A percentile compares a stretch with the other conserved stretches of the same genome.
phyloP scores from a whole-genome alignment of 2,329 filamentous ascomycete species.

The Verticillium klebahnii region DNA sequence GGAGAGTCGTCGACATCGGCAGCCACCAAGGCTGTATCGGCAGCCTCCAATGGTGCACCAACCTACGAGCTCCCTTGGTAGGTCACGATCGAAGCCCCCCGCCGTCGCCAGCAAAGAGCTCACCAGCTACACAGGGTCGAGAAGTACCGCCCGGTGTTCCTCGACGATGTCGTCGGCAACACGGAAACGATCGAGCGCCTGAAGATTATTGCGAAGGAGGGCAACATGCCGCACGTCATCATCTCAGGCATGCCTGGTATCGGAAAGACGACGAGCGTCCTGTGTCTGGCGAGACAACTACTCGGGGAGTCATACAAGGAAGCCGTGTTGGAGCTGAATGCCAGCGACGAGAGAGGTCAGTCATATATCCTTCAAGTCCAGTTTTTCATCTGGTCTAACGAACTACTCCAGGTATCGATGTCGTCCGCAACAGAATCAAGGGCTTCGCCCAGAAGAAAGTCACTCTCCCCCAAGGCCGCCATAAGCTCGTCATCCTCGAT shows the following conservation, averaged over 20 bases:
- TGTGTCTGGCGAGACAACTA: conserved; percentile 88
- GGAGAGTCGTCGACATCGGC: conserved; percentile 60
- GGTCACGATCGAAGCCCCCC: conserved; percentile 10
- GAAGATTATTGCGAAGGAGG: conserved; percentile 97
- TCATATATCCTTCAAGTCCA: background rate
- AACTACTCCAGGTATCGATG: conserved; percentile 70
- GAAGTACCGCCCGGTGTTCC: conserved; percentile 91
- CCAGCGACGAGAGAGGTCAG: conserved; percentile 83
- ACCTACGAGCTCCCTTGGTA: conserved; percentile 80
- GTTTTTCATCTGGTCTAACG: background rate
- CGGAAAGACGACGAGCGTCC: conserved; percentile 93
- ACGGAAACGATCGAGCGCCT: conserved; percentile 95
- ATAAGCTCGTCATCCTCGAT: conserved; percentile 96
- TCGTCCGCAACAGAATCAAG: conserved; percentile 96
- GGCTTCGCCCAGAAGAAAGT: conserved; percentile 99
- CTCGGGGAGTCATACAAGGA: conserved; percentile 95
- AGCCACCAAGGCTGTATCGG: conserved; percentile 49
- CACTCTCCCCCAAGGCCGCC: conserved; percentile 80
- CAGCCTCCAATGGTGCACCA: conserved; percentile 42
- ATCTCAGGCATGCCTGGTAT: conserved; percentile 99
- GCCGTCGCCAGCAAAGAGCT: background rate
- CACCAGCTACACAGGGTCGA: conserved; percentile 70
- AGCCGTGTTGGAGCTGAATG: conserved; percentile 93
- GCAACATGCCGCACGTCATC: conserved; percentile 99
- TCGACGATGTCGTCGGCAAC: conserved; percentile 97